phyloP scores from a whole-genome alignment of 129 eudicot species.

The Lonicera japonica region DNA sequence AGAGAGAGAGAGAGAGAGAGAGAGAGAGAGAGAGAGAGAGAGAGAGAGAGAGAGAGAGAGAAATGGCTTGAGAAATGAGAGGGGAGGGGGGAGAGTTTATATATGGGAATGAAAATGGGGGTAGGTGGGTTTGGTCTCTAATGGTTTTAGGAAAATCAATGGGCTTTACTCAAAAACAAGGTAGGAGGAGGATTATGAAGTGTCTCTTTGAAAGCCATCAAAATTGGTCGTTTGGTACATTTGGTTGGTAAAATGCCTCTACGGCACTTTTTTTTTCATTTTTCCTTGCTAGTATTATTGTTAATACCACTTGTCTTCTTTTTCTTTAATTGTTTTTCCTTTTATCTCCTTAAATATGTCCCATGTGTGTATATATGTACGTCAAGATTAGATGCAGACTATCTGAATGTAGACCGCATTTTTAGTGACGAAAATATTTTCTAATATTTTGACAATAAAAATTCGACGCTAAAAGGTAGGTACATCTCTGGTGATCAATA shows the following conservation, averaged over 20 bases:
- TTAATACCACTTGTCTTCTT: too few species aligned
- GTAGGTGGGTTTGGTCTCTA: constrained; percentile 8
- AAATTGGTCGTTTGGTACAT: background rate
- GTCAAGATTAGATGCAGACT: background rate
- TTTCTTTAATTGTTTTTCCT: too few species aligned
- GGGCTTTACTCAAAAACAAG: constrained; percentile 11
- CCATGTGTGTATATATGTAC: too few species aligned
- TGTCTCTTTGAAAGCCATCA: background rate
- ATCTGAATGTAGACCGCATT: background rate
- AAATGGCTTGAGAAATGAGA: background rate
- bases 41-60: constrained; percentile 6
- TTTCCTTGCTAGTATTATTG: background rate
- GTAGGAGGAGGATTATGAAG: constrained; percentile 14
- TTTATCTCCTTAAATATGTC: too few species aligned
- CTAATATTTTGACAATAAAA: too few species aligned
- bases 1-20: too few species aligned
- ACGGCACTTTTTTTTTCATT: background rate
- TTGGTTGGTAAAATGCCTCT: background rate
- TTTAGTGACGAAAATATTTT: too few species aligned
- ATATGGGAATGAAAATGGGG: background rate
- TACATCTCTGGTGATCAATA: too few species aligned
- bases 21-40: background rate
- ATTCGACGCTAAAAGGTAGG: too few species aligned
- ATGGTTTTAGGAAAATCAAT: constrained; percentile 20
- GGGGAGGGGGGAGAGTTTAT: background rate